These are phyloP conservation scores for Blastomyces gilchristii DNA, from an alignment of 2,329 filamentous ascomycete species.

Conservation along the genomic window DNA sequence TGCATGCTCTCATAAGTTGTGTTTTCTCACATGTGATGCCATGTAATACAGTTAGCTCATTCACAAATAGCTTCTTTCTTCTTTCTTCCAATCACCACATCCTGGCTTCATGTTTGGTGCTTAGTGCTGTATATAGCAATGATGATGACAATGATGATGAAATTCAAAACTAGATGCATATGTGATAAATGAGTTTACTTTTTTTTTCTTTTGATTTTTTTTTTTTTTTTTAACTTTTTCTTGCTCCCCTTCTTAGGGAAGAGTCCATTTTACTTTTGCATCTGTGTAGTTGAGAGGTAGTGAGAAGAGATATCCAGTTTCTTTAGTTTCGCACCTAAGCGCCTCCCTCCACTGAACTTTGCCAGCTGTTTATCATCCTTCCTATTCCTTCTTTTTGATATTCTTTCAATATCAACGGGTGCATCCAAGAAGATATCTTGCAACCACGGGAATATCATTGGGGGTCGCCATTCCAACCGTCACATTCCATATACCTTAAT, in stretches of 20 bases:
- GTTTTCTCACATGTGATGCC: neutral
- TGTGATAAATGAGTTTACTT: neutral
- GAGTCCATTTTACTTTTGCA: neutral
- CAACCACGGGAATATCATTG: neutral
- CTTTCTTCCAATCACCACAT: neutral
- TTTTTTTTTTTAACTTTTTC: conserved; percentile 3
- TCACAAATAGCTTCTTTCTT: neutral
- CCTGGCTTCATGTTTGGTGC: neutral
- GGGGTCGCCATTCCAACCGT: neutral
- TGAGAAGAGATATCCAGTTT: neutral
- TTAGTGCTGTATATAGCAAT: neutral
- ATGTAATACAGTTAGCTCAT: neutral
- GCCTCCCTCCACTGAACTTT: neutral
- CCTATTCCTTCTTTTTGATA: neutral
- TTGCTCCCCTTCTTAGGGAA: neutral
- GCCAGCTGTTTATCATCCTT: neutral
- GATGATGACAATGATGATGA: neutral
- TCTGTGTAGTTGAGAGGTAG: neutral
- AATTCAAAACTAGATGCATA: neutral
- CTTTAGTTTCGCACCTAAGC: neutral
- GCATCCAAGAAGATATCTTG: neutral
- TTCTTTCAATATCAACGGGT: neutral
- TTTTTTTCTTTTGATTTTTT: conserved; percentile 5
- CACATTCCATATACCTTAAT: neutral
- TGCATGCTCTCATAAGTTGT: too few relatives aligned